Evolutionary conservation across 2,329 filamentous ascomycete genomes (phyloP).

Genomic region (Tolypocladium tundrense): DNA sequence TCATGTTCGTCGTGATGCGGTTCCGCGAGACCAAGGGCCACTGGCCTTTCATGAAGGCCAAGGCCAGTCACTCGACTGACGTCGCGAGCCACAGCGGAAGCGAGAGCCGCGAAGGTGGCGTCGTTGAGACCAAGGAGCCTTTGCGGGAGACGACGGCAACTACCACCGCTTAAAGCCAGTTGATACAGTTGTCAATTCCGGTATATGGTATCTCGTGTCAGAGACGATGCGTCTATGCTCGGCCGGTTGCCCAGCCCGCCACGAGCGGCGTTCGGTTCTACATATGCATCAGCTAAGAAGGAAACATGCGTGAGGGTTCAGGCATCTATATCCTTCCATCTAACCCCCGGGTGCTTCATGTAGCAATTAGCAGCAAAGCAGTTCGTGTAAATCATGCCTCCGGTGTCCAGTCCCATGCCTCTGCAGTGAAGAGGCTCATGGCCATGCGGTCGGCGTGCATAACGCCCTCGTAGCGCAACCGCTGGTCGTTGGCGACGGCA

Average conservation of each 20-base stretch:
- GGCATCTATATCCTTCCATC: neutral
- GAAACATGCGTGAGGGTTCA: neutral
- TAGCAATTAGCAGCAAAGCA: neutral
- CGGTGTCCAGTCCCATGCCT: conserved; percentile 50
- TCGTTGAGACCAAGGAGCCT: conserved; percentile 11
- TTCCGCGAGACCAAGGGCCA: conserved; percentile 51
- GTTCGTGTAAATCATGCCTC: conserved; percentile 21
- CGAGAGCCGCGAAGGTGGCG: conserved; percentile 14
- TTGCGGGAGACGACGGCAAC: conserved; percentile 16
- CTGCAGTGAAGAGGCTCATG: conserved; percentile 42
- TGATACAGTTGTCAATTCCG: neutral
- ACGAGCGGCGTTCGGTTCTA: neutral
- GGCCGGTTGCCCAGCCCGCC: neutral
- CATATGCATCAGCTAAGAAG: neutral
- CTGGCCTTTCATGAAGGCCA: conserved; percentile 33
- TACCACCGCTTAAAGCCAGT: conserved; percentile 1
- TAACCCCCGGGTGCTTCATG: neutral
- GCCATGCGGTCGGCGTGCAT: conserved; percentile 42
- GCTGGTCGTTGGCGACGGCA: conserved; percentile 37
- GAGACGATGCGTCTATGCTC: neutral
- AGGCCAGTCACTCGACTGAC: conserved; percentile 9
- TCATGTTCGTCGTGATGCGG: conserved; percentile 55
- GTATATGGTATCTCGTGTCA: neutral
- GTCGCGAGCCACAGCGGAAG: conserved; percentile 11
- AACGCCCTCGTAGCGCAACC: conserved; percentile 36